Evolutionary conservation across 306 rosid genomes (phyloP).

Genomic region (Castanopsis chinensis): DNA sequence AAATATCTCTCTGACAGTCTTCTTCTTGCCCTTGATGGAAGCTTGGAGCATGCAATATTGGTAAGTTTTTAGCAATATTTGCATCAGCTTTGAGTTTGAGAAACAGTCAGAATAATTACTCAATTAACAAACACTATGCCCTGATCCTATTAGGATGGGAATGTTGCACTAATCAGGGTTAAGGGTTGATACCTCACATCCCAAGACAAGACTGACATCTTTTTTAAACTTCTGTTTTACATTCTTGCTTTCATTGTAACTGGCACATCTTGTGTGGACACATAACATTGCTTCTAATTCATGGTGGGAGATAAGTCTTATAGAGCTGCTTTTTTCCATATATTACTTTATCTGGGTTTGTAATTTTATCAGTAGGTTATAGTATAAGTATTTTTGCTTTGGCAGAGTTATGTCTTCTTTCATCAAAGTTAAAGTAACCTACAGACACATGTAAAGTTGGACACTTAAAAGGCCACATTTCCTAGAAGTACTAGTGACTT

Average conservation of each 20-base stretch:
- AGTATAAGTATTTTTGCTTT: neutral
- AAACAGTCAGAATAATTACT: neutral
- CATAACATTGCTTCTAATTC: neutral
- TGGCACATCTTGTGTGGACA: neutral
- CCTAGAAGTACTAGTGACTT: neutral
- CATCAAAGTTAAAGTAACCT: neutral
- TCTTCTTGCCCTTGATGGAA: constrained; percentile 94
- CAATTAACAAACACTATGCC: neutral
- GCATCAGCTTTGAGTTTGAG: neutral
- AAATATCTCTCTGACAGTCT: constrained; percentile 84
- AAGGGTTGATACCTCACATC: neutral
- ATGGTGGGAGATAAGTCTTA: neutral
- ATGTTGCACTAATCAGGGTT: neutral
- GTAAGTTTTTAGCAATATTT: constrained; percentile 48
- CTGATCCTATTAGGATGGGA: neutral
- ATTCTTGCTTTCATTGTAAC: neutral
- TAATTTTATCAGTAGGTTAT: neutral
- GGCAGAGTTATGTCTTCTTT: neutral
- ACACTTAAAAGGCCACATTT: neutral
- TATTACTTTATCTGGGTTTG: neutral
- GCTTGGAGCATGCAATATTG: constrained; percentile 92
- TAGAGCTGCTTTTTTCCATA: neutral
- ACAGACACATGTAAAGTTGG: neutral
- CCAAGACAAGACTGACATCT: neutral
- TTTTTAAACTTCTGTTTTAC: neutral